These are phyloP conservation scores for Yamadazyma songkhlaensis DNA, from an alignment of 1,139 yeast species.

Conservation along the genomic window DNA sequence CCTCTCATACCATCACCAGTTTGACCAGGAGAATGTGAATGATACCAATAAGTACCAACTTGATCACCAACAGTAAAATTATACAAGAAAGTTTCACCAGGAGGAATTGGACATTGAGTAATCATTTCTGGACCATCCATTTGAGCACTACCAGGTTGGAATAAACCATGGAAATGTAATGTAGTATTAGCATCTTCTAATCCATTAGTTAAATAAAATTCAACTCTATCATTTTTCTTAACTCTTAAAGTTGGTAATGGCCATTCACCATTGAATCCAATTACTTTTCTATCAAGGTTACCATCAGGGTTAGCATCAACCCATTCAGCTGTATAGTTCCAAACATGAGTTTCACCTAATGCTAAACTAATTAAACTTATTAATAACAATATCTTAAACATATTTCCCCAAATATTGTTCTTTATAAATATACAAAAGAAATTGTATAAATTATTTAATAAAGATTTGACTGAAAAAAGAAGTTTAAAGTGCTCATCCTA, in stretches of 20 bases:
- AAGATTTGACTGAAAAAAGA: slow-evolving; percentile 4
- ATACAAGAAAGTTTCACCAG: slow-evolving; percentile 60
- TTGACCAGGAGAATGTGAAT: slow-evolving; percentile 76
- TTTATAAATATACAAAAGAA: background rate
- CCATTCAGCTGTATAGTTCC: slow-evolving; percentile 54
- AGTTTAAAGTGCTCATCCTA: background rate
- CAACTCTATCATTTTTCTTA: slow-evolving; percentile 60
- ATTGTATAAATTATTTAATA: background rate
- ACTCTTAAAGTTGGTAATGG: slow-evolving; percentile 70
- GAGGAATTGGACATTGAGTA: slow-evolving; percentile 75
- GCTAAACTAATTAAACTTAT: slow-evolving; percentile 4
- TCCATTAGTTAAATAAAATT: slow-evolving; percentile 57
- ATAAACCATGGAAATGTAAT: slow-evolving; percentile 75
- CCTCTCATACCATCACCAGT: slow-evolving; percentile 79
- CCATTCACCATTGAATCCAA: slow-evolving; percentile 71
- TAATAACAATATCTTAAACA: slow-evolving; percentile 2
- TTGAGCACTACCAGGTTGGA: slow-evolving; percentile 55
- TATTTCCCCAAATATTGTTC: slow-evolving; percentile 1
- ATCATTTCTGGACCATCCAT: slow-evolving; percentile 82
- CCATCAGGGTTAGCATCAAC: slow-evolving; percentile 64
- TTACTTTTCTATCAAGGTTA: slow-evolving; percentile 42
- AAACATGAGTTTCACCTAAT: slow-evolving; percentile 47
- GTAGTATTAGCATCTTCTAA: slow-evolving; percentile 55
- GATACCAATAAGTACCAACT: slow-evolving; percentile 79
- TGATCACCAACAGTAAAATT: slow-evolving; percentile 65